phyloP scores from a whole-genome alignment of 257 asterid species.

The Solanum neorickii region DNA sequence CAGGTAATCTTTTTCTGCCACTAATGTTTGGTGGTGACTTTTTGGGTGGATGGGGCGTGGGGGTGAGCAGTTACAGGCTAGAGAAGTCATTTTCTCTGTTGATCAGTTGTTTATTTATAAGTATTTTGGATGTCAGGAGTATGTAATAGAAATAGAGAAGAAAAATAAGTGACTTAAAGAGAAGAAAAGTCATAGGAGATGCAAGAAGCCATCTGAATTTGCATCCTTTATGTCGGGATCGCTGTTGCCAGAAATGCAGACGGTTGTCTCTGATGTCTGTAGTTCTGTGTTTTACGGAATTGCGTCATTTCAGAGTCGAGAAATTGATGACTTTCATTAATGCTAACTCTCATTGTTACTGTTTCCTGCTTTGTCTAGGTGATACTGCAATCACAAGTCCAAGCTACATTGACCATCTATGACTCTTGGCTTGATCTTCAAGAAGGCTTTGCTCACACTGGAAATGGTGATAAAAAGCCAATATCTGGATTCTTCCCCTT shows the following conservation, averaged over 20 bases:
- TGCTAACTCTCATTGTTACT: not conserved
- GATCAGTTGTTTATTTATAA: not conserved
- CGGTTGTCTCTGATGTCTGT: not conserved
- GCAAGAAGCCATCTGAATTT: not conserved
- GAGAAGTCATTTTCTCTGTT: not conserved
- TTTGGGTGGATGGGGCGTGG: not conserved
- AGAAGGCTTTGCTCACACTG: conserved; percentile 78
- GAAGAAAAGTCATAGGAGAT: not conserved
- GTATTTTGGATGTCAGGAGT: not conserved
- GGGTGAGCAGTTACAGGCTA: not conserved
- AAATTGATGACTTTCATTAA: not conserved
- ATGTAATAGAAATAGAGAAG: not conserved
- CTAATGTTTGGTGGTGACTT: not conserved
- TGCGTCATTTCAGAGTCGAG: not conserved
- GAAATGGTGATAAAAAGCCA: conserved; percentile 63
- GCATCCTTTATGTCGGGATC: not conserved
- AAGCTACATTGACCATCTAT: conserved; percentile 66
- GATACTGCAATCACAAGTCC: conserved; percentile 87
- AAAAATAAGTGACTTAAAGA: not conserved
- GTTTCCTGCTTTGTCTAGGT: conserved; percentile 30
- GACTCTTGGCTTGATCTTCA: conserved; percentile 97
- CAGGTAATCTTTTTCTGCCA: conserved; percentile 43
- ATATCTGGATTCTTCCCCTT: conserved; percentile 72
- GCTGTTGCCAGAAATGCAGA: not conserved
- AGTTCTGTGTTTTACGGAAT: not conserved